Base-by-base conservation (phyloP, 345 rosid genomes). In the Luvunga scandens region DNA sequence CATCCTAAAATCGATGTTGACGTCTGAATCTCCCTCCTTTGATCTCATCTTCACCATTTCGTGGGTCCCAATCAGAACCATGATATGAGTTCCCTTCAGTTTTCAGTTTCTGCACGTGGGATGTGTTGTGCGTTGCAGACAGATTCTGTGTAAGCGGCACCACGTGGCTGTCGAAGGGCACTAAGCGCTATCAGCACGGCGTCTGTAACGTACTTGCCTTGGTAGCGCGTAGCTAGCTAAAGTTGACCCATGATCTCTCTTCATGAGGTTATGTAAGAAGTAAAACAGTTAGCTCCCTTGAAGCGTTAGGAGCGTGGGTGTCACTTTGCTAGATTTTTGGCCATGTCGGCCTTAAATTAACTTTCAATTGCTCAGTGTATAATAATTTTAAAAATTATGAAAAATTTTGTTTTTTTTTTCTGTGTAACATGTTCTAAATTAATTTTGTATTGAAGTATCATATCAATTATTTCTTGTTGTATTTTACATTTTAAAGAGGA, bases 1-100 rank as follows among this genome's bases (percentile, higher is more conserved):
- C 19, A 19, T 53, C 57, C 57, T 53, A 53, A 81, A 80, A 66
- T 16, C 83, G 88, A 89, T 71, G 92, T 85, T 77, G 89, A 89
- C 89, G 87, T 85, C 87, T 83, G 85, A 82, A 85, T 80, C 78
- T 45, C 80, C 18, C 56, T 22, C 59, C 74, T 65, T 66, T 31
- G 80, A 83, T 76, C 83, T 75, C 81, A 87, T 74, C 81, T 69
- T 79, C 79, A 25, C 72, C 67, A 69, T 83, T 33, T 55, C 19
- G 72, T 59, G 84, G 86, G 78, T 4, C 87, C 86, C 80, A 16
- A 6, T 36, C 5, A 42, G 22, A 56, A 50, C 9, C 39, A 66
- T 70, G 22, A 38, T 66, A n/a, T 4, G 21, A 24, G 21, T 1
- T 55, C 5, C 69, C 45, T 63, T 42, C 12, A 7, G 57, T 38